Conservation (phyloP, 1,284 basidiomycete genomes). For the Ceratobasidium sp. region DNA sequence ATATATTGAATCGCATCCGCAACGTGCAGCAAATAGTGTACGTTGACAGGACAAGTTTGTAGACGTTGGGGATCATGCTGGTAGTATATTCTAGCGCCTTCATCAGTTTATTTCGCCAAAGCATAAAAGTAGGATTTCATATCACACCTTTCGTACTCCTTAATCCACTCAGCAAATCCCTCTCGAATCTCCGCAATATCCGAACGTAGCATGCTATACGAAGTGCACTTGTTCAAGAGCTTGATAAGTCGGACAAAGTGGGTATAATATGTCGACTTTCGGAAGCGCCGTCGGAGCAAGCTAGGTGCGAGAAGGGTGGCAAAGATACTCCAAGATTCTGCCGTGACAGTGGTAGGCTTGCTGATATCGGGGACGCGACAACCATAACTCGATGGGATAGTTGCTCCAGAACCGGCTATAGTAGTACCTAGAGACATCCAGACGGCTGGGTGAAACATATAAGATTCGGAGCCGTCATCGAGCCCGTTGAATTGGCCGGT, state of each 20-base stretch:
- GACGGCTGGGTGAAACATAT: background rate
- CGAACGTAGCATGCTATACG: slow-evolving; percentile 57
- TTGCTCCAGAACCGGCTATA: slow-evolving; percentile 8
- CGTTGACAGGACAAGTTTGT: slow-evolving; percentile 57
- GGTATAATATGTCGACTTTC: slow-evolving; percentile 47
- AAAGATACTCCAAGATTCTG: slow-evolving; percentile 55
- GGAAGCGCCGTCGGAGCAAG: slow-evolving; percentile 12
- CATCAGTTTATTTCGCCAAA: background rate
- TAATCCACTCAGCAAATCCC: slow-evolving; percentile 62
- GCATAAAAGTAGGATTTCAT: background rate
- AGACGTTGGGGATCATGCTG: slow-evolving; percentile 54
- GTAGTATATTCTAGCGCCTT: slow-evolving; percentile 60
- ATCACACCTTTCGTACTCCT: slow-evolving; percentile 60
- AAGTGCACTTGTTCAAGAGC: slow-evolving; percentile 57
- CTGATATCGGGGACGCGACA: slow-evolving; percentile 58
- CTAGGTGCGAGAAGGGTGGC: slow-evolving; percentile 50
- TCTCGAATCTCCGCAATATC: slow-evolving; percentile 55
- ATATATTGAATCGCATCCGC: slow-evolving; percentile 54
- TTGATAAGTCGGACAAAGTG: slow-evolving; percentile 50
- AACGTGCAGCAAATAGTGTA: slow-evolving; percentile 62
- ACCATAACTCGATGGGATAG: slow-evolving; percentile 62
- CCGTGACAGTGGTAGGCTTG: background rate
- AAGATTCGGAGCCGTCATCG: slow-evolving; percentile 37
- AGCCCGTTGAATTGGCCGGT: background rate
- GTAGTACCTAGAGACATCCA: slow-evolving; percentile 1